Evolutionary conservation across 2,329 filamentous ascomycete species (phyloP), one percentile per base, ranked within the genome.

Genomic region (Colletotrichum scovillei): DNA sequence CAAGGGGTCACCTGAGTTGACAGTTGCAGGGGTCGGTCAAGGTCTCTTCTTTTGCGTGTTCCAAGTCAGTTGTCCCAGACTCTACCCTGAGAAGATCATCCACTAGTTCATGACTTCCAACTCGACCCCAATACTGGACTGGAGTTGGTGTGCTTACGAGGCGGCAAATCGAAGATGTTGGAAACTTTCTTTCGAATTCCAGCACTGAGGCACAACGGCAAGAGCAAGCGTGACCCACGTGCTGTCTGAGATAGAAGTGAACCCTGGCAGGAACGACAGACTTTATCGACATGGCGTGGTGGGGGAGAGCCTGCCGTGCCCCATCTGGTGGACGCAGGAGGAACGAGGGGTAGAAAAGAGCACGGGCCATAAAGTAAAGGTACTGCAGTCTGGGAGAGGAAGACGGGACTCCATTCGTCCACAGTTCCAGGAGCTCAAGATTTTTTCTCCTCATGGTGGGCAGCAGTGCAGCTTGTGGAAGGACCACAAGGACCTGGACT

Each of bases 181-280:
- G 11, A 35, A 35, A 35, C 12, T 64, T 59, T 66, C 63, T 14
- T 53, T 42, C 42, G 19, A 22, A 66, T 55, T 70, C 63, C 63
- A 55, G 35, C 28, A 22, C 35, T 63, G 66, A 22, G 30, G 28
- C 67, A 42, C 46, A 38, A 38, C 28, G 38, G 67, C 22, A 69
- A 53, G 22, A 59, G 63, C 55, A 67, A 57, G 63, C 53, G 22
- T 35, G 24, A n/a, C 63, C 53, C 46, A 59, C 42, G 60, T 63
- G 60, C 62, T 67, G 42, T 70, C 22, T 60, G 38, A 67, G 55
- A 67, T 67, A 55, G 35, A 66, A 60, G 30, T 55, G 42, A 70
- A 67, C 62, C 53, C 52, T 64, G 67, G 67, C 49, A 63, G 26
- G 57, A 30, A 35, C 56, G 30, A 26, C 62, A 56, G 65, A 30